Conservation (phyloP, 768 basidiomycete genomes). For the Serendipita sp. region DNA sequence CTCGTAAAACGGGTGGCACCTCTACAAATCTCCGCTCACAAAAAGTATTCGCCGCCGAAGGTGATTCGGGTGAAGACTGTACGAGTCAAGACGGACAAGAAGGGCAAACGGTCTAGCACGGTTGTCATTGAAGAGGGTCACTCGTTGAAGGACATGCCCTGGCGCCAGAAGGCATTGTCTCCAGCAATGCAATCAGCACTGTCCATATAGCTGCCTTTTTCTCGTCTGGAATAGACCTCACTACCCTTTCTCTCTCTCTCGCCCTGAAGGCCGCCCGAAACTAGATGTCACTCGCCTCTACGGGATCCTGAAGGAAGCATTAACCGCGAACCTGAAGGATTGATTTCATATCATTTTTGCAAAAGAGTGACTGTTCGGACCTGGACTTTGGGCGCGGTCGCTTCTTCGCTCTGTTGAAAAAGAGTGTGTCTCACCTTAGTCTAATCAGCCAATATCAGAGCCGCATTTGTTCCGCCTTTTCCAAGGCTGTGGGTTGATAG, state of each 20-base stretch:
- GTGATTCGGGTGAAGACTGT: slow-evolving; percentile 2
- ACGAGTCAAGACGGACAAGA: neutral
- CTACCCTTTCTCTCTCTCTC: neutral
- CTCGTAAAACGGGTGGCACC: neutral
- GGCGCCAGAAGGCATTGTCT: neutral
- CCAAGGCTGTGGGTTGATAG: too few relatives aligned
- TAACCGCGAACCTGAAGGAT: too few relatives aligned
- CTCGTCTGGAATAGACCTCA: neutral
- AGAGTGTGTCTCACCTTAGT: too few relatives aligned
- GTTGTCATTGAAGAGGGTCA: neutral
- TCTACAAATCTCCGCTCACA: neutral
- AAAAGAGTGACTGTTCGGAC: too few relatives aligned
- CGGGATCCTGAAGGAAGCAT: too few relatives aligned
- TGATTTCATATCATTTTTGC: too few relatives aligned
- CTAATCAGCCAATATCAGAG: too few relatives aligned
- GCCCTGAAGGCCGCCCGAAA: too few relatives aligned
- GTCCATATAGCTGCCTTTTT: neutral
- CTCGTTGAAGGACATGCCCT: neutral
- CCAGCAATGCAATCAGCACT: neutral
- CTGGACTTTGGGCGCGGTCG: too few relatives aligned
- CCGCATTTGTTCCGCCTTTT: too few relatives aligned
- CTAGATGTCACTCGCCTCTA: too few relatives aligned
- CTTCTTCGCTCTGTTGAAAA: too few relatives aligned
- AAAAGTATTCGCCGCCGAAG: neutral
- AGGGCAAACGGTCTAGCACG: neutral